Evolutionary conservation across 2,329 filamentous ascomycete genomes (phyloP), one percentile per base, ranked within the genome.

Genomic region (Ceratocystis eucalypticola): DNA sequence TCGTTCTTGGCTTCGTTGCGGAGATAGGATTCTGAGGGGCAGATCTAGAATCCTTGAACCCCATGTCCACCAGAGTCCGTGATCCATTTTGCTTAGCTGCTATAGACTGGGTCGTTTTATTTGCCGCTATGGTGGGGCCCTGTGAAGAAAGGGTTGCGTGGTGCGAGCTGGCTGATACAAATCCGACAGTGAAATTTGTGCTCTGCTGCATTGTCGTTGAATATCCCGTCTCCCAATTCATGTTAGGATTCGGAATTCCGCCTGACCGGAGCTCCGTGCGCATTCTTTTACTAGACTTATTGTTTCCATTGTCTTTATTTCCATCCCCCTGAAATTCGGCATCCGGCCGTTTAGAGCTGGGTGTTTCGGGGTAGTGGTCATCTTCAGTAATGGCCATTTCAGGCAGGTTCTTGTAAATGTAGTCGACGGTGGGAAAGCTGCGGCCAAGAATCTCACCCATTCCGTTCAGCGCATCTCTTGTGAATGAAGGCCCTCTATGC

Each of bases 371-470:
- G 76, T 86, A 90, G 10, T 81, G 72, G 69, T 88, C 82, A 72
- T 94, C 90, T 71, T 89, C 84, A 0, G 79, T 76, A 55, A 77
- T 80, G 66, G 81, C 81, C 75, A 86, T 80, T 25, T 75, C 72
- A 0, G 81, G 79, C 50, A 85, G 76, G 5, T 74, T 74, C 64
- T 80, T 78, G 64, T 81, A 80, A 59, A 91, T 80, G 37, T 77
- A 74, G 61, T 80, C 75, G 62, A 82, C 77, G 0, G 79, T 75
- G 8, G 89, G 88, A 45, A 84, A 80, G 0, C 79, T 74, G 67
- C 89, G 82, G 5, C 82, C 76, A 3, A 96, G 77, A 20, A 96
- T 93, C 62, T 80, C 84, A 3, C 88, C 87, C 6, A 94, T 82
- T 37, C 84, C 82, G 48, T 81, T 79, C 10, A 94, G 79, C 0